A percentile compares a stretch with the other conserved stretches of the same genome.
These are phyloP conservation scores for Fusarium sp. DNA, from an alignment of 2,329 filamentous ascomycete genomes.

Conservation along the genomic window DNA sequence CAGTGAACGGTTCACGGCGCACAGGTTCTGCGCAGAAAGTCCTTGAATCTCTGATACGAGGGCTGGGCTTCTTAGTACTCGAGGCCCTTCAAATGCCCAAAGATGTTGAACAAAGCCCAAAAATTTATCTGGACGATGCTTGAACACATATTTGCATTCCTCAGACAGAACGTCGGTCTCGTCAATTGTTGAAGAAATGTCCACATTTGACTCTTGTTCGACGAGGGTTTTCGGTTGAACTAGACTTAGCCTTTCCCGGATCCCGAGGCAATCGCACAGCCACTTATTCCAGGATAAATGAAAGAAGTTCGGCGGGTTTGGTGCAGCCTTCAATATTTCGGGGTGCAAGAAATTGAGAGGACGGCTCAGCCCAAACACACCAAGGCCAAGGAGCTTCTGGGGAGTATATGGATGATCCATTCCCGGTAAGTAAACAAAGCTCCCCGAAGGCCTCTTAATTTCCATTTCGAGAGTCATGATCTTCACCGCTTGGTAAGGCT, in stretches of 20 bases:
- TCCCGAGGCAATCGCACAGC: constrained; percentile 20
- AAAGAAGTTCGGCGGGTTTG: neutral
- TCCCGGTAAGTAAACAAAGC: constrained; percentile 21
- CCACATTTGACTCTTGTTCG: neutral
- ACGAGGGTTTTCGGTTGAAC: neutral
- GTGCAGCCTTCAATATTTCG: neutral
- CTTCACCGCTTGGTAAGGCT: neutral
- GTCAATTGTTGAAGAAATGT: neutral
- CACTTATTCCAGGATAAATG: constrained; percentile 27
- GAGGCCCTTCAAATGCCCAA: constrained; percentile 18
- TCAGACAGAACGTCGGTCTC: constrained; percentile 7
- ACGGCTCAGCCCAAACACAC: constrained; percentile 1
- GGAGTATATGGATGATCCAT: constrained; percentile 20
- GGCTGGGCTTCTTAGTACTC: neutral
- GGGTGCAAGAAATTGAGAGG: constrained; percentile 8
- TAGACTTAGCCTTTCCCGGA: constrained; percentile 18
- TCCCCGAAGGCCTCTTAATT: rapidly evolving
- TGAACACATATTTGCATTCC: constrained; percentile 4
- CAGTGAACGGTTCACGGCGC: constrained; percentile 2
- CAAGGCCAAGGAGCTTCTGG: constrained; percentile 10
- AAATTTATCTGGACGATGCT: constrained; percentile 19
- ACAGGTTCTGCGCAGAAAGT: constrained; percentile 20
- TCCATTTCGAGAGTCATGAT: neutral
- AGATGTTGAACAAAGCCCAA: constrained; percentile 30
- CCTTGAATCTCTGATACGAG: constrained; percentile 7